Evolutionary conservation across 306 rosid species (phyloP), one percentile per base, ranked within the genome.

Genomic region (Malus sieversii): DNA sequence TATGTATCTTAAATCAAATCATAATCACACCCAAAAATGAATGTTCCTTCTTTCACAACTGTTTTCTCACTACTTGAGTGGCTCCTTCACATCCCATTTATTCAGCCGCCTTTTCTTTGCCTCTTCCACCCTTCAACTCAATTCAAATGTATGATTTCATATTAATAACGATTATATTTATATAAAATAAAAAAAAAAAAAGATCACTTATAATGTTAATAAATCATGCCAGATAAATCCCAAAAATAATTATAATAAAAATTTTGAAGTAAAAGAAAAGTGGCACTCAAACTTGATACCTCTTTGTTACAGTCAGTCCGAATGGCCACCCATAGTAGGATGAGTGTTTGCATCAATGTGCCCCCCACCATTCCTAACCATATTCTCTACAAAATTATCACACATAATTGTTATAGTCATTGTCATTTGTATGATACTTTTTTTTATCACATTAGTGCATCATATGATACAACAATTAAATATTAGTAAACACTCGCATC

Each of bases 291-390:
- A 59, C 23, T 4, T 3, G 2, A 32, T 79, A 87, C 97, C 96
- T 92, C 97, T 67, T 85, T 86, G 18, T 63, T 81, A 96, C 97
- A 92, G 63, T 92, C 89, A 0, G 97, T 79, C 27, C 89, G 86
- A 66, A 81, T 66, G 35, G 96, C 90, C 33, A 86, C 69, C 91
- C 93, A 88, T 2, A 86, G 0, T 32, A 92, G 73, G 73, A 92
- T 88, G 48, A 83, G 4, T 1, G 97, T 92, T 75, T 92, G 97
- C 77, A 88, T 80, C 8, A 70, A 0, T 0, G 96, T 92, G 14
- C 96, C 97, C n/a, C 88, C 86, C 0, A 86, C 67, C 93, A 92
- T 90, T 57, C 97, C 96, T 76, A 88, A 30, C 95, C 95, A 92
- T 75, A 92, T 82, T 66, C 97, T 95, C 97, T 91, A 12, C 32